A percentile compares a stretch with the other conserved stretches of the same genome.
phyloP scores from a whole-genome alignment of 2,329 filamentous ascomycete genomes.

The Diaporthe destruens region DNA sequence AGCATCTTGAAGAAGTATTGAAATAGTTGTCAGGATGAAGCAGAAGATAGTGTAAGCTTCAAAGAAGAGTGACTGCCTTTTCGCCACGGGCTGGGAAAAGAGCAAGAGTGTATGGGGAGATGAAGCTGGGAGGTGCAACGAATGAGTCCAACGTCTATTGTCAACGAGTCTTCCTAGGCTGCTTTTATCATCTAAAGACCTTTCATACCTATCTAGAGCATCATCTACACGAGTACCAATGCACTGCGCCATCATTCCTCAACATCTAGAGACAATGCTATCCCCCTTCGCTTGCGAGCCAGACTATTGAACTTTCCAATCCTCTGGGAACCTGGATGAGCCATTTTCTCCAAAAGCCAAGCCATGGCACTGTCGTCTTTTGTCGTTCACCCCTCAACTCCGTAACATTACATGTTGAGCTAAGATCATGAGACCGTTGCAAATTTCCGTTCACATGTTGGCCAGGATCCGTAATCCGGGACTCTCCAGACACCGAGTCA shows the following conservation, averaged over 20 bases:
- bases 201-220: too few species aligned
- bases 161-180: neutral
- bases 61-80: neutral
- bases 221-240: neutral
- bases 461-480: constrained; percentile 26
- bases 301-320: constrained; percentile 17
- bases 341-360: constrained; percentile 20
- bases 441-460: constrained; percentile 6
- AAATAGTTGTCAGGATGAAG: too few species aligned
- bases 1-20: neutral
- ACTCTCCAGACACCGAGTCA: neutral
- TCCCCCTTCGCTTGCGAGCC: neutral
- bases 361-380: constrained; percentile 5
- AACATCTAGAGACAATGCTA: neutral
- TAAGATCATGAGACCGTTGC: constrained; percentile 18
- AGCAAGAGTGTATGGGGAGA: neutral
- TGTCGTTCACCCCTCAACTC: constrained; percentile 10
- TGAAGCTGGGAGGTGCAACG: neutral
- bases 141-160: neutral
- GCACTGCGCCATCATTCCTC: too few species aligned
- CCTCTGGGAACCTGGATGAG: neutral
- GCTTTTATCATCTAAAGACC: neutral
- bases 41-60: neutral
- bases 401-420: constrained; percentile 24
- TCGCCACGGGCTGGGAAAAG: neutral